These are phyloP conservation scores for Cucurbita pepo DNA, from an alignment of 306 rosid species.

Conservation along the genomic window DNA sequence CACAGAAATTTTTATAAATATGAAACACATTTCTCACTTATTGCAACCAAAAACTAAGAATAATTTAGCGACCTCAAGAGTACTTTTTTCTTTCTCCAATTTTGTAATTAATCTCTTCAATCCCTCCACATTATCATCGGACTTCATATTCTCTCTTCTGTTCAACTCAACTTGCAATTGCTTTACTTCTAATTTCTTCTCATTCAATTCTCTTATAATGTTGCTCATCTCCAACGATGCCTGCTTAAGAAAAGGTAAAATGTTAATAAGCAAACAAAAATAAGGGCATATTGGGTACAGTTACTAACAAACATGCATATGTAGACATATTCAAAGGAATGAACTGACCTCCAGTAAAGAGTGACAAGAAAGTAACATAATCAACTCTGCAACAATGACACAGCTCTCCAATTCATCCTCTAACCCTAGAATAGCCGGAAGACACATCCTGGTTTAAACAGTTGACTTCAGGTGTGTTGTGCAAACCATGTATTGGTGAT, in stretches of 20 bases:
- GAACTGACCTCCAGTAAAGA: neutral
- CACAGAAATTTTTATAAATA: neutral
- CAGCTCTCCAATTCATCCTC: neutral
- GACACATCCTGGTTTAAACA: neutral
- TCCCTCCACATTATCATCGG: slow-evolving; percentile 21
- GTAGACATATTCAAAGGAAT: neutral
- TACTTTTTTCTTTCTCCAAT: slow-evolving; percentile 56
- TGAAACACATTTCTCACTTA: neutral
- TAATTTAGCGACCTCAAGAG: slow-evolving; percentile 48
- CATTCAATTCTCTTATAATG: slow-evolving; percentile 43
- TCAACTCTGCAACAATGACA: neutral
- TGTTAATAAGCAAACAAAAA: neutral
- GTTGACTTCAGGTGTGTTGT: neutral
- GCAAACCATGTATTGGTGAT: neutral
- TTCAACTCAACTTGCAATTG: slow-evolving; percentile 51
- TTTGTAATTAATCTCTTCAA: slow-evolving; percentile 40
- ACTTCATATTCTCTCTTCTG: slow-evolving; percentile 27
- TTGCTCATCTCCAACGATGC: slow-evolving; percentile 32
- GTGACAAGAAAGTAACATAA: neutral
- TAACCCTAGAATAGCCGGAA: neutral
- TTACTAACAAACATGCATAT: neutral
- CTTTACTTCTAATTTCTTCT: slow-evolving; percentile 42
- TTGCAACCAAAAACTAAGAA: neutral
- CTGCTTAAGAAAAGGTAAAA: slow-evolving; percentile 26
- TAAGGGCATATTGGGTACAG: neutral